A percentile compares a stretch with the other conserved stretches of the same genome.
phyloP scores from a whole-genome alignment of 2,329 filamentous ascomycete genomes.

The Domatiomyces catenatus region DNA sequence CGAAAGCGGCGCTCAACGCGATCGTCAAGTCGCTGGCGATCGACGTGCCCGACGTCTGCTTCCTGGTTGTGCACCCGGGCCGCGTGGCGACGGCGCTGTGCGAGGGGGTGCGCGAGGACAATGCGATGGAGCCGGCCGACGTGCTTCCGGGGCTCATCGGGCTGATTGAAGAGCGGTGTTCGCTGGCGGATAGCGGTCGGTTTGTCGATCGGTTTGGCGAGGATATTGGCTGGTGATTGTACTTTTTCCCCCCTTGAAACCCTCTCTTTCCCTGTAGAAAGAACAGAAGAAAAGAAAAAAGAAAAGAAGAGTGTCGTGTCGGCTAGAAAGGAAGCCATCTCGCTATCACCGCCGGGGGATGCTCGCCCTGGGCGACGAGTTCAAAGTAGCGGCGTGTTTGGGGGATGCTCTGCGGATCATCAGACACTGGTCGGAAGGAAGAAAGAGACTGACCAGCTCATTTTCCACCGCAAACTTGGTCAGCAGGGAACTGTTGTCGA shows the following conservation, averaged over 20 bases:
- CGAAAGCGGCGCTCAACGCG: conserved; percentile 31
- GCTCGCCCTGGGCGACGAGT: conserved; percentile 11
- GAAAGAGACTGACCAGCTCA: conserved; percentile 20
- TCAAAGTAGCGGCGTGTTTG: conserved; percentile 14
- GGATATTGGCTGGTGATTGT: conserved; percentile 26
- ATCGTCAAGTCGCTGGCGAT: conserved; percentile 30
- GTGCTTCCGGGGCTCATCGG: conserved; percentile 28
- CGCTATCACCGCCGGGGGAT: conserved; percentile 11
- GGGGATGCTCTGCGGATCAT: conserved; percentile 14
- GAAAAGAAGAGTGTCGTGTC: too few species aligned
- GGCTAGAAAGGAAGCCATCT: conserved; percentile 11
- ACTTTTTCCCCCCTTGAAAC: too few species aligned
- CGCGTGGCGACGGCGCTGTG: conserved; percentile 27
- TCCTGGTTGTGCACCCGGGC: conserved; percentile 31
- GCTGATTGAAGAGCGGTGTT: conserved; percentile 21
- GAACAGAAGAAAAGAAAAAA: too few species aligned
- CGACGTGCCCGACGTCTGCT: conserved; percentile 28
- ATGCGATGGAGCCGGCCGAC: conserved; percentile 28
- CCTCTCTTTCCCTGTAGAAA: too few species aligned
- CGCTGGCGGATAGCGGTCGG: conserved; percentile 24
- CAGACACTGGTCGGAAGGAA: too few species aligned
- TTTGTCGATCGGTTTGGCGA: conserved; percentile 29
- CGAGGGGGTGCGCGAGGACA: conserved; percentile 24
- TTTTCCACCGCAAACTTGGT: conserved; percentile 26
- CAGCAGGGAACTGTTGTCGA: conserved; percentile 26